These are phyloP conservation scores for Fraxinus sp. DNA, from an alignment of 305 asterid genomes.

Conservation along the genomic window DNA sequence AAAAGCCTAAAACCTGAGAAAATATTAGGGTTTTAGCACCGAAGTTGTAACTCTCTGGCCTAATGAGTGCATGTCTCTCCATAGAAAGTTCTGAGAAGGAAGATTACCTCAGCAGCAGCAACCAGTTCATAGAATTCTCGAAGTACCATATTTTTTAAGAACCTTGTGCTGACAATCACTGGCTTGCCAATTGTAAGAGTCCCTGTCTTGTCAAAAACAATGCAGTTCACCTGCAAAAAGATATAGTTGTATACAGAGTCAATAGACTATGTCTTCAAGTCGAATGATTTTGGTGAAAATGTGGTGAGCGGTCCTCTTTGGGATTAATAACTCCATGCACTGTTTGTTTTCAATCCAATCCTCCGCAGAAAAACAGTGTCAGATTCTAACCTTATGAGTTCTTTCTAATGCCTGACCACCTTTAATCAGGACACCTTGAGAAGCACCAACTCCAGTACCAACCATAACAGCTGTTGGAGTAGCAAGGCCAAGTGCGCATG, in stretches of 20 bases:
- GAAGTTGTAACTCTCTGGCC: background rate
- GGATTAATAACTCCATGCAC: background rate
- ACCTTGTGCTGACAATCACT: conserved; percentile 61
- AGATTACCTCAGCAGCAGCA: conserved; percentile 77
- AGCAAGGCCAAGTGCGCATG: conserved; percentile 91
- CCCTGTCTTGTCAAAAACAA: conserved; percentile 83
- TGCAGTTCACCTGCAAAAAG: conserved; percentile 54
- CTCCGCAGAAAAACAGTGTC: background rate
- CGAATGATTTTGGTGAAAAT: background rate
- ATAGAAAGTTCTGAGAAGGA: background rate
- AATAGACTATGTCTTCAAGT: background rate
- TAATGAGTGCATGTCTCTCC: background rate
- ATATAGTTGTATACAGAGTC: background rate
- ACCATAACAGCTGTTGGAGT: conserved; percentile 95
- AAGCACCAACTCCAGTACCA: conserved; percentile 86
- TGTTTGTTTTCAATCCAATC: background rate
- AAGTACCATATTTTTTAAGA: conserved; percentile 58
- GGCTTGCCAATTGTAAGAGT: conserved; percentile 88
- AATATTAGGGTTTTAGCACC: background rate
- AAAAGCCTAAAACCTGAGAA: background rate
- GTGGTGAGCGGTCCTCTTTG: background rate
- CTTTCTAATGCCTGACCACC: conserved; percentile 87
- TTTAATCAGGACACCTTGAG: conserved; percentile 83
- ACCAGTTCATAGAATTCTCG: conserved; percentile 58
- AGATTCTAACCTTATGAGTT: conserved; percentile 58